Evolutionary conservation across 371 early-diverging fungal genomes (phyloP).

Genomic region (Mortierella sp.): DNA sequence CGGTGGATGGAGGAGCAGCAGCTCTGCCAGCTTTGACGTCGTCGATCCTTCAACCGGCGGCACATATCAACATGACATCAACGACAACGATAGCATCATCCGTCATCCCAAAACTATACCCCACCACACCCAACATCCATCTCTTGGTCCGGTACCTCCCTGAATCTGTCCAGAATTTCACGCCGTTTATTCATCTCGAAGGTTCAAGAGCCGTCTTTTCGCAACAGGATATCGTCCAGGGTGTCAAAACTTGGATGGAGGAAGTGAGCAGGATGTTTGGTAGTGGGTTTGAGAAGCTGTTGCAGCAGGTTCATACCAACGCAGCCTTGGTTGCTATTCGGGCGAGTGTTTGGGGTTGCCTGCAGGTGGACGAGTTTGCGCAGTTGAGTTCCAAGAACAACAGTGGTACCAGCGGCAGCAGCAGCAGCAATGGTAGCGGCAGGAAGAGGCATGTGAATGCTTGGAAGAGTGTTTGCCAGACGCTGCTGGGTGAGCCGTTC

Average conservation of each 20-base stretch:
- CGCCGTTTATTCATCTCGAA: conserved; percentile 60
- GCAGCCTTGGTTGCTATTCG: conserved; percentile 56
- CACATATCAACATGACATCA: conserved; percentile 1
- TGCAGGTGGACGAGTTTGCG: conserved; percentile 57
- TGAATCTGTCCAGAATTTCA: conserved; percentile 65
- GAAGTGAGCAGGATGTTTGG: conserved; percentile 45
- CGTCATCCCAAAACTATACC: conserved; percentile 67
- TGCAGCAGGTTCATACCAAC: conserved; percentile 60
- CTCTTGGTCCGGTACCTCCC: conserved; percentile 72
- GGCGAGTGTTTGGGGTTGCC: conserved; percentile 56
- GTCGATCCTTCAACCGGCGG: conserved; percentile 19
- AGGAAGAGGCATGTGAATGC: conserved; percentile 11
- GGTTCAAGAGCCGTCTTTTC: conserved; percentile 32
- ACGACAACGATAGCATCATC: conserved; percentile 30
- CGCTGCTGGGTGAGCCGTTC: conserved; percentile 42
- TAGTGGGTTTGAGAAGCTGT: conserved; percentile 38
- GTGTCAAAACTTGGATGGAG: conserved; percentile 59
- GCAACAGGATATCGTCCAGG: conserved; percentile 39
- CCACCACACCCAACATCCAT: conserved; percentile 71
- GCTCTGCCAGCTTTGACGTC: conserved; percentile 11
- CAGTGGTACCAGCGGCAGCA: no score
- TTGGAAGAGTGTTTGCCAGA: conserved; percentile 39
- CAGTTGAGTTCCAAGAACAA: conserved; percentile 9
- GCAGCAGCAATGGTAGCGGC: background rate
- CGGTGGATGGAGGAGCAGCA: background rate